Percentiles rank a stretch among this genome's conserved stretches.
Evolutionary conservation across 352 stramenopile species (phyloP).

Genomic region (Phytophthora macrochlamydospora): DNA sequence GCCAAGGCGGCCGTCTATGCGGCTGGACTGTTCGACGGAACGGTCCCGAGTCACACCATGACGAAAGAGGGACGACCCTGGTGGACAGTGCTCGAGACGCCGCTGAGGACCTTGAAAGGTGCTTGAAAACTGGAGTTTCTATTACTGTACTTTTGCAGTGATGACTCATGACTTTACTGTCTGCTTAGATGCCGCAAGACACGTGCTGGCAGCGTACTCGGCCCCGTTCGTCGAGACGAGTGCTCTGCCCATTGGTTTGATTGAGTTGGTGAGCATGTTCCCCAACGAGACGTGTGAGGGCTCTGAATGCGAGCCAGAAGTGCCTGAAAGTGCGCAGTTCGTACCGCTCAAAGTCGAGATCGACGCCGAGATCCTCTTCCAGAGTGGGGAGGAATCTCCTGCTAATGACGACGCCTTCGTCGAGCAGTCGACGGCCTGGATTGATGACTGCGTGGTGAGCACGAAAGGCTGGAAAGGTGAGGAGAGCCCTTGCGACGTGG

Average conservation of each 20-base stretch:
- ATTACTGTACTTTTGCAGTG: neutral
- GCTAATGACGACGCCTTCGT: constrained; percentile 17
- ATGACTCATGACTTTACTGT: no score
- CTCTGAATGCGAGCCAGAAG: constrained; percentile 12
- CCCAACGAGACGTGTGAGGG: constrained; percentile 23
- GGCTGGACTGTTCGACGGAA: constrained; percentile 41
- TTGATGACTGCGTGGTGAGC: constrained; percentile 26
- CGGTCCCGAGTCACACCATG: constrained; percentile 19
- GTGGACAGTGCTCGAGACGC: constrained; percentile 40
- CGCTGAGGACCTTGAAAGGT: constrained; percentile 38
- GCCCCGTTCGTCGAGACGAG: constrained; percentile 29
- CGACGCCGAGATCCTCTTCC: constrained; percentile 26
- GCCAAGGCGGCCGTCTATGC: constrained; percentile 51
- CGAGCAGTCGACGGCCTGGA: constrained; percentile 26
- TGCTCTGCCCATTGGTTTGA: constrained; percentile 19
- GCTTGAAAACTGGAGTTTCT: constrained; percentile 1
- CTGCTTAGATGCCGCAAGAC: constrained; percentile 23
- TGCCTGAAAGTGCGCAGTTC: constrained; percentile 7
- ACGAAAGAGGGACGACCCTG: constrained; percentile 27
- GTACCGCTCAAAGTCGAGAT: constrained; percentile 20
- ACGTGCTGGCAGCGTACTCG: constrained; percentile 34
- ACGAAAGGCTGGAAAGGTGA: constrained; percentile 9
- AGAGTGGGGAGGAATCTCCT: constrained; percentile 12
- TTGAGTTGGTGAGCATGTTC: constrained; percentile 29
- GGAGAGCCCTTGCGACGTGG: constrained; percentile 22